phyloP scores from a whole-genome alignment of 768 basidiomycete genomes.

The Mycena pura region DNA sequence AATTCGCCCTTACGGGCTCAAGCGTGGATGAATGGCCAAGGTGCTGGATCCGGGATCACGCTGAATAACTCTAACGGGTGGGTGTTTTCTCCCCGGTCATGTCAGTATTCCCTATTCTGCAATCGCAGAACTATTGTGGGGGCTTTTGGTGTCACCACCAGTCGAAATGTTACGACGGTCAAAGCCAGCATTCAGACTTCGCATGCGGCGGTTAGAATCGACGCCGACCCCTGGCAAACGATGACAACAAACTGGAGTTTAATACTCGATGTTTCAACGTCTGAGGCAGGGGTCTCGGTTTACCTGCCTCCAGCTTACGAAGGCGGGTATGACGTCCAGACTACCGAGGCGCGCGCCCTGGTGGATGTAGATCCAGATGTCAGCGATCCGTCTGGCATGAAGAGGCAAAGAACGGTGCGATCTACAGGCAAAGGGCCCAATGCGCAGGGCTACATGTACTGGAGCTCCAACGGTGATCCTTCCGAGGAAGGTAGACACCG shows the following conservation, averaged over 20 bases:
- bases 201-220: neutral
- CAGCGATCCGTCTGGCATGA: neutral
- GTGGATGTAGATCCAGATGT: neutral
- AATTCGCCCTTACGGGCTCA: neutral
- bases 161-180: neutral
- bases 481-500: neutral
- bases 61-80: neutral
- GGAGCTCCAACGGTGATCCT: constrained; percentile 3
- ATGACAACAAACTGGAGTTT: neutral
- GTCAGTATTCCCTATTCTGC: neutral
- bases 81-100: neutral
- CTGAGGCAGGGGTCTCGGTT: neutral
- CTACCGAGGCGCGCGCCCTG: neutral
- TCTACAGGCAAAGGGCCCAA: neutral
- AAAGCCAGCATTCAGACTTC: neutral
- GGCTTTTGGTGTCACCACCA: neutral
- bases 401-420: constrained; percentile 2
- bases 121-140: neutral
- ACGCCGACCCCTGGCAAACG: neutral
- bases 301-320: neutral
- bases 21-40: neutral
- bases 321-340: neutral
- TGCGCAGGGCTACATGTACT: constrained; percentile 1
- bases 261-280: neutral
- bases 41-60: constrained; percentile 1